phyloP scores from a whole-genome alignment of 345 rosid genomes.

The Capsella bursapastoris region DNA sequence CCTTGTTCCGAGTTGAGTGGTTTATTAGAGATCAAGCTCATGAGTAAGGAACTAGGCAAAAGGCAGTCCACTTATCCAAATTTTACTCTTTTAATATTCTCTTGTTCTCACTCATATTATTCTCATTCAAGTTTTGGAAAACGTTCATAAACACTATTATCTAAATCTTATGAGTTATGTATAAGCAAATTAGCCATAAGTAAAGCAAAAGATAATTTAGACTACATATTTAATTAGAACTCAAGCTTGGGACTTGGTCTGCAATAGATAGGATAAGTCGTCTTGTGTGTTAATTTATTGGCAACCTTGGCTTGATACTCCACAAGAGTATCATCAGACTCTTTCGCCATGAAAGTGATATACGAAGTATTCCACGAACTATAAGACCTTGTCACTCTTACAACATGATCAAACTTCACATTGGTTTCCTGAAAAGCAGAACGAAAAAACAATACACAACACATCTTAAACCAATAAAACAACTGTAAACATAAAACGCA shows the following conservation, averaged over 20 bases:
- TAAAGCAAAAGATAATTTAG: background rate
- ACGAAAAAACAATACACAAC: background rate
- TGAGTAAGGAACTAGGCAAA: too few species aligned
- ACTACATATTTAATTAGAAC: background rate
- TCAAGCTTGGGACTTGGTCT: background rate
- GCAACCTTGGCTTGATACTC: constrained; percentile 3
- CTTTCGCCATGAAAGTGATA: background rate
- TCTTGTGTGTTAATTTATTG: background rate
- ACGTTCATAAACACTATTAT: too few species aligned
- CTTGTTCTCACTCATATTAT: too few species aligned
- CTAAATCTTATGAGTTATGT: too few species aligned
- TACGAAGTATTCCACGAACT: background rate
- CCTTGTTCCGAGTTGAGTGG: too few species aligned
- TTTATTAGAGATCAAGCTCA: too few species aligned
- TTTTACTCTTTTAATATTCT: too few species aligned
- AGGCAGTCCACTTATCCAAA: too few species aligned
- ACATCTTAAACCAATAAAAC: background rate
- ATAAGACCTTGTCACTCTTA: background rate
- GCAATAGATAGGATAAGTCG: constrained; percentile 2
- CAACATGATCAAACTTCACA: background rate
- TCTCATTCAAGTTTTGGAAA: too few species aligned
- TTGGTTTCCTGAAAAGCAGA: background rate
- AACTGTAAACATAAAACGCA: background rate
- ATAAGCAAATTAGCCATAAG: too few species aligned
- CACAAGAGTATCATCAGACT: background rate